A percentile compares a stretch with the other conserved stretches of the same genome.
phyloP scores from a whole-genome alignment of 2,329 filamentous ascomycete genomes.

The Chrysoporthe deuterocubensis region DNA sequence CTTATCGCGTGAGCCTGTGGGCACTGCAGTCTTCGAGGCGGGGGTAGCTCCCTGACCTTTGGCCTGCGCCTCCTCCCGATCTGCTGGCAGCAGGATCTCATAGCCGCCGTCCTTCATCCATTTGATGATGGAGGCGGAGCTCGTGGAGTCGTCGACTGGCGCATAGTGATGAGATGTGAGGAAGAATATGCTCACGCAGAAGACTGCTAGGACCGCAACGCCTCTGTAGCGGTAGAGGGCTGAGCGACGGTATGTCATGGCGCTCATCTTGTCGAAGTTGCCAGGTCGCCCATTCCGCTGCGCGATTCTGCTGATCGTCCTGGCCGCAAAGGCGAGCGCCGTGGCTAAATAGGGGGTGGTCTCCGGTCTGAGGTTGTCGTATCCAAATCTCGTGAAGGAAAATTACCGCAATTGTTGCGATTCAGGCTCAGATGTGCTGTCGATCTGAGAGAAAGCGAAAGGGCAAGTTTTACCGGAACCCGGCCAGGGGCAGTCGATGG shows the following conservation, averaged over 20 bases:
- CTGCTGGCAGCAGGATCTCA: conserved; percentile 27
- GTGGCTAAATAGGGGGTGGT: conserved; percentile 5
- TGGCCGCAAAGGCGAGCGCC: conserved; percentile 8
- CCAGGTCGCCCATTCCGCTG: conserved; percentile 25
- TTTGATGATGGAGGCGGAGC: conserved; percentile 25
- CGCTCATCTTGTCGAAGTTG: conserved; percentile 19
- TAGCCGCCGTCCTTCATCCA: conserved; percentile 29
- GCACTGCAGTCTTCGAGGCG: conserved; percentile 12
- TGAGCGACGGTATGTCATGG: conserved; percentile 29
- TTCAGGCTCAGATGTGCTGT: conserved; percentile 15
- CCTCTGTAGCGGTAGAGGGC: conserved; percentile 26
- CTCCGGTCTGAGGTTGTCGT: not conserved
- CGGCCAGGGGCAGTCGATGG: conserved; percentile 25
- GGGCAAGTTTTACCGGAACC: conserved; percentile 22
- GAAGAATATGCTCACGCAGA: conserved; percentile 26
- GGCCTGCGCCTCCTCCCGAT: conserved; percentile 24
- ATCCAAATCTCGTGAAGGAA: conserved; percentile 2
- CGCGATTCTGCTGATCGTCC: conserved; percentile 6
- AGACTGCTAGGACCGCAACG: conserved; percentile 23
- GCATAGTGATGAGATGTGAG: conserved; percentile 22
- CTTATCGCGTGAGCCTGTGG: conserved; percentile 10
- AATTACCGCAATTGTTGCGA: conserved; percentile 10
- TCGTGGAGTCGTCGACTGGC: conserved; percentile 6
- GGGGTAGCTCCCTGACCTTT: conserved; percentile 12
- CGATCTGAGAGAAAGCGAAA: conserved; percentile 15